Evolutionary conservation across 1,139 yeast genomes (phyloP).

Genomic region (Candida sanyaensis): DNA sequence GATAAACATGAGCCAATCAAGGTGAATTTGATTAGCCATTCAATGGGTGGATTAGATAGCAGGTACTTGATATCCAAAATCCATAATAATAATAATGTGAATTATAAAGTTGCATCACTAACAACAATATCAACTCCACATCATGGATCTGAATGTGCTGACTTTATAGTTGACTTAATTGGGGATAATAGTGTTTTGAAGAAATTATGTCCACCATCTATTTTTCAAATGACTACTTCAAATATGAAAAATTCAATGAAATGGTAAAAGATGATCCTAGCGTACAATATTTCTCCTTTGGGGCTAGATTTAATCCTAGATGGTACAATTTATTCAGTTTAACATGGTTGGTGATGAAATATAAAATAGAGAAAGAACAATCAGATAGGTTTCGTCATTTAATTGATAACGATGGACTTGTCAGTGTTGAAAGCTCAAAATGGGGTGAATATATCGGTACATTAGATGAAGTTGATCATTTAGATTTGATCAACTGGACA

Average conservation of each 20-base stretch:
- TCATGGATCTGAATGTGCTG: slow-evolving; percentile 84
- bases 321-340: slow-evolving; percentile 62
- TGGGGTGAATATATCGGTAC: slow-evolving; percentile 90
- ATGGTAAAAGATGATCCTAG: slow-evolving; percentile 53
- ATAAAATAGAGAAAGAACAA: slow-evolving; percentile 18
- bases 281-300: slow-evolving; percentile 80
- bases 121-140: slow-evolving; percentile 91
- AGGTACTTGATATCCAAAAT: slow-evolving; percentile 62
- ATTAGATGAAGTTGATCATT: slow-evolving; percentile 75
- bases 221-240: slow-evolving; percentile 62
- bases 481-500: slow-evolving; percentile 84
- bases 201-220: slow-evolving; percentile 41
- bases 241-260: slow-evolving; percentile 57
- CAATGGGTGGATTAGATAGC: slow-evolving; percentile 93
- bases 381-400: slow-evolving; percentile 8
- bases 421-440: slow-evolving; percentile 71
- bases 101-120: slow-evolving; percentile 64
- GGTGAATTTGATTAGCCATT: slow-evolving; percentile 82
- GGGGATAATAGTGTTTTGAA: slow-evolving; percentile 17
- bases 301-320: slow-evolving; percentile 67
- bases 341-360: slow-evolving; percentile 62
- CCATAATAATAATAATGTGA: slow-evolving; percentile 30
- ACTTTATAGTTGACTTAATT: slow-evolving; percentile 48
- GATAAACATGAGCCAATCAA: slow-evolving; percentile 37
- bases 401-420: slow-evolving; percentile 81